Percentiles rank a stretch among this genome's conserved stretches.
Evolutionary conservation across 1,284 basidiomycete genomes (phyloP).

Genomic region (Xerocomus minutiporus): DNA sequence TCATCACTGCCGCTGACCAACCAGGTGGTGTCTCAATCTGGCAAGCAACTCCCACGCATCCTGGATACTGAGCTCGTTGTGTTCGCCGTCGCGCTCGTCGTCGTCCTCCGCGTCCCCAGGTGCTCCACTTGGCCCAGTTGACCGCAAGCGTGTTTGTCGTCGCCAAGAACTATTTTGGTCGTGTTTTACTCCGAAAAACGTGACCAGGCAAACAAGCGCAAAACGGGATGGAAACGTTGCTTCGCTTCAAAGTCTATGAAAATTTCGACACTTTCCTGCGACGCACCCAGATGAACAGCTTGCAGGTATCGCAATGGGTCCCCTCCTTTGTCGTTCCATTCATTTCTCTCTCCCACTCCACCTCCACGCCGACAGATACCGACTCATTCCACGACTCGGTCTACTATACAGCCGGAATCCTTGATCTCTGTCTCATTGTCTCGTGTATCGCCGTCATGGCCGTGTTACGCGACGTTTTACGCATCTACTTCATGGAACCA

Average conservation of each 20-base stretch:
- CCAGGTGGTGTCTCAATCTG: slow-evolving; percentile 11
- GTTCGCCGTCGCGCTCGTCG: slow-evolving; percentile 7
- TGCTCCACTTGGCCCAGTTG: neutral
- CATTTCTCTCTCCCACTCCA: slow-evolving; percentile 71
- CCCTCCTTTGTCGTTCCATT: slow-evolving; percentile 59
- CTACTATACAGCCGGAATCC: slow-evolving; percentile 67
- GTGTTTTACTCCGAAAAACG: slow-evolving; percentile 28
- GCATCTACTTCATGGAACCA: slow-evolving; percentile 72
- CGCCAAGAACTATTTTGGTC: slow-evolving; percentile 17
- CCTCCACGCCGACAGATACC: slow-evolving; percentile 46
- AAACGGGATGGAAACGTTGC: slow-evolving; percentile 20
- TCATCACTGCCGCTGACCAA: neutral
- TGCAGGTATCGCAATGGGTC: slow-evolving; percentile 42
- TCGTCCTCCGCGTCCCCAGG: slow-evolving; percentile 2
- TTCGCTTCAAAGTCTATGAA: slow-evolving; percentile 24
- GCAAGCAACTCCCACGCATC: slow-evolving; percentile 37
- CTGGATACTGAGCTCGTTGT: neutral
- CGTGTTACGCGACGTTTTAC: slow-evolving; percentile 67
- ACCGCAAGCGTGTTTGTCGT: slow-evolving; percentile 9
- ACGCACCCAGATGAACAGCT: slow-evolving; percentile 33
- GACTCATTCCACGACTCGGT: slow-evolving; percentile 66
- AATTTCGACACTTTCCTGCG: slow-evolving; percentile 29
- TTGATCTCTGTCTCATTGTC: slow-evolving; percentile 70
- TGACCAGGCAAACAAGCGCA: slow-evolving; percentile 32
- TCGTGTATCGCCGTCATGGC: slow-evolving; percentile 77